A percentile compares a stretch with the other conserved stretches of the same genome.
These are phyloP conservation scores for Saccharomycopsis crataegensis DNA, from an alignment of 1,139 yeast species.

Conservation along the genomic window DNA sequence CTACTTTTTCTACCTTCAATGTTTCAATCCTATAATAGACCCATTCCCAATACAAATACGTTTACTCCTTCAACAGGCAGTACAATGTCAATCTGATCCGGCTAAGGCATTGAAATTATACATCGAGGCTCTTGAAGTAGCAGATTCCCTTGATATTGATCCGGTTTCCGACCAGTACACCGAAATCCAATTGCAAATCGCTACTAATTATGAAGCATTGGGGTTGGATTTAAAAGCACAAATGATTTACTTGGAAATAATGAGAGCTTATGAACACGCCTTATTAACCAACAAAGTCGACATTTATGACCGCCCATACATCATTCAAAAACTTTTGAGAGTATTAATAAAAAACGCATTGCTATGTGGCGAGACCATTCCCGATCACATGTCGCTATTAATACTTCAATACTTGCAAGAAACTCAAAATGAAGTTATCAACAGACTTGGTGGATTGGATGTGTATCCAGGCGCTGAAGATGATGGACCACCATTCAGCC, in stretches of 20 bases:
- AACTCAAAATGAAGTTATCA: slow-evolving; percentile 54
- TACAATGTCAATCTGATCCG: too few relatives aligned
- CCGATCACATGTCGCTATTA: slow-evolving; percentile 47
- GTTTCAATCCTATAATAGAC: too few relatives aligned
- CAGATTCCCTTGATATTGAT: slow-evolving; percentile 40
- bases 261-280: slow-evolving; percentile 32
- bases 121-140: slow-evolving; percentile 44
- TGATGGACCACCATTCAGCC: too few relatives aligned
- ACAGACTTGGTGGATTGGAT: slow-evolving; percentile 5
- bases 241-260: slow-evolving; percentile 49
- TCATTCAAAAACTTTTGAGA: slow-evolving; percentile 65
- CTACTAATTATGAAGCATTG: slow-evolving; percentile 61
- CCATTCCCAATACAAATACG: too few relatives aligned
- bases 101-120: slow-evolving; percentile 57
- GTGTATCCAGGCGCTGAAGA: background rate
- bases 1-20: too few relatives aligned
- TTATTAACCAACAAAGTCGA: slow-evolving; percentile 30
- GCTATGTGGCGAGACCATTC: slow-evolving; percentile 37
- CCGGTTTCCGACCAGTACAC: slow-evolving; percentile 64
- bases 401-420: slow-evolving; percentile 55
- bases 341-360: slow-evolving; percentile 62
- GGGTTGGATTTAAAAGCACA: slow-evolving; percentile 61
- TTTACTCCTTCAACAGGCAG: too few relatives aligned
- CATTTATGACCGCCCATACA: slow-evolving; percentile 37
- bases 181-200: slow-evolving; percentile 77